A percentile compares a stretch with the other conserved stretches of the same genome.
These are phyloP conservation scores for Sphaerulina musiva DNA, from an alignment of 2,329 filamentous ascomycete species.

Conservation along the genomic window DNA sequence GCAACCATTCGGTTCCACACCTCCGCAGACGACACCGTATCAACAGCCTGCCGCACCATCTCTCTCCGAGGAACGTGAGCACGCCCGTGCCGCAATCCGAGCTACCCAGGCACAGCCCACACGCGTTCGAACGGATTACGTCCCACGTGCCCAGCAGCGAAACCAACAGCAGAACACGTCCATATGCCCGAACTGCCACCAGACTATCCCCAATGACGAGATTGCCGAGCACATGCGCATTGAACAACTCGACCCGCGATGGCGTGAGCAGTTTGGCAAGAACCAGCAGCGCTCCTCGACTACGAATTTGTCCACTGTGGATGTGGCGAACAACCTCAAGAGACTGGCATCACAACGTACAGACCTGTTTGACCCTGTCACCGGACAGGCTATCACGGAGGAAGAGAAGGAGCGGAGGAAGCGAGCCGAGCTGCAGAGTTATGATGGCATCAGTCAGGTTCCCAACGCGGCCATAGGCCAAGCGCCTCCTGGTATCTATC, in stretches of 20 bases:
- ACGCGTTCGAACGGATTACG: constrained; percentile 88
- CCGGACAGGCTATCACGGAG: constrained; percentile 61
- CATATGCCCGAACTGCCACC: constrained; percentile 87
- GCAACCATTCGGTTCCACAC: constrained; percentile 23
- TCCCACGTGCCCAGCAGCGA: constrained; percentile 67
- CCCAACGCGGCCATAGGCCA: constrained; percentile 41
- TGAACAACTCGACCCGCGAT: constrained; percentile 84
- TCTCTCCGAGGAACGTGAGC: constrained; percentile 42
- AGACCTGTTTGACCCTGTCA: constrained; percentile 74
- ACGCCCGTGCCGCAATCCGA: constrained; percentile 64
- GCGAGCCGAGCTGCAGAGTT: constrained; percentile 59
- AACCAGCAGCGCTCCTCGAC: constrained; percentile 76
- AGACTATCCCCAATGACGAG: constrained; percentile 79
- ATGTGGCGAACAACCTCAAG: constrained; percentile 91
- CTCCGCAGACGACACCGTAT: constrained; percentile 29
- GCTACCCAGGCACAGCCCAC: constrained; percentile 50
- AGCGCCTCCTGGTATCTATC: constrained; percentile 37
- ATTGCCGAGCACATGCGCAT: constrained; percentile 91
- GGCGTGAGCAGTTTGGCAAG: constrained; percentile 93
- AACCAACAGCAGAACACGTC: constrained; percentile 51
- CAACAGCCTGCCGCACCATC: constrained; percentile 23
- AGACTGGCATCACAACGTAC: constrained; percentile 82
- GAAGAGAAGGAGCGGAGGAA: constrained; percentile 54
- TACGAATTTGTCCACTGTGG: constrained; percentile 76
- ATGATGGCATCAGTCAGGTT: constrained; percentile 48